Conservation (phyloP, 805 yeast genomes). For the Clavispora santaluciae region DNA sequence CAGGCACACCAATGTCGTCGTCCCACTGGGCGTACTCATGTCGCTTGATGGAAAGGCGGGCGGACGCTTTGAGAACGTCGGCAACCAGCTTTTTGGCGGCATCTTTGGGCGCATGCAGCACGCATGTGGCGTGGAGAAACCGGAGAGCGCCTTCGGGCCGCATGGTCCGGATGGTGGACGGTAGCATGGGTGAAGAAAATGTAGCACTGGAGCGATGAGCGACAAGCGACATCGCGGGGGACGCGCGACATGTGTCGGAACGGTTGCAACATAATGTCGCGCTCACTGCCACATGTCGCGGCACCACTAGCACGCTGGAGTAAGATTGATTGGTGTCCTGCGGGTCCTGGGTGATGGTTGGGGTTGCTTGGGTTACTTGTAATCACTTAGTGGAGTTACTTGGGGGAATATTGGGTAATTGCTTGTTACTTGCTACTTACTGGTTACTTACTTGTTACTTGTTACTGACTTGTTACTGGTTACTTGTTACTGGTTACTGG, state of each 20-base stretch:
- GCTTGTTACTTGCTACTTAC: too few relatives aligned
- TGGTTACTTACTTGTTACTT: too few relatives aligned
- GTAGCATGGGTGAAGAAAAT: neutral
- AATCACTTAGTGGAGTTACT: too few relatives aligned
- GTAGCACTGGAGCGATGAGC: neutral
- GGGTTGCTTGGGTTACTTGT: too few relatives aligned
- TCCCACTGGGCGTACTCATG: neutral
- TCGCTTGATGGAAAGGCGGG: neutral
- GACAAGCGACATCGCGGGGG: conserved; percentile 1
- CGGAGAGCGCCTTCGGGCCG: neutral
- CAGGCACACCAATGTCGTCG: neutral
- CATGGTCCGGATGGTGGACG: neutral
- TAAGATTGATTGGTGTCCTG: too few relatives aligned
- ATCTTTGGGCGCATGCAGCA: neutral
- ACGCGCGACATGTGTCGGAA: neutral
- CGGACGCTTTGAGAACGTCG: neutral
- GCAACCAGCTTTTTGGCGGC: neutral
- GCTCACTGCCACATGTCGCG: neutral
- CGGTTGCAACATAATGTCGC: conserved; percentile 1
- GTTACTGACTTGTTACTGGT: too few relatives aligned
- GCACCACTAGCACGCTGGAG: too few relatives aligned
- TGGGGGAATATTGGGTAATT: too few relatives aligned
- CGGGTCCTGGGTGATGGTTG: too few relatives aligned
- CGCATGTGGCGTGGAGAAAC: neutral
- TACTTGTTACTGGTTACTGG: too few relatives aligned